A percentile compares a stretch with the other conserved stretches of the same genome.
These are phyloP conservation scores for Aspergillus ustus DNA, from an alignment of 2,329 filamentous ascomycete genomes.

Conservation along the genomic window DNA sequence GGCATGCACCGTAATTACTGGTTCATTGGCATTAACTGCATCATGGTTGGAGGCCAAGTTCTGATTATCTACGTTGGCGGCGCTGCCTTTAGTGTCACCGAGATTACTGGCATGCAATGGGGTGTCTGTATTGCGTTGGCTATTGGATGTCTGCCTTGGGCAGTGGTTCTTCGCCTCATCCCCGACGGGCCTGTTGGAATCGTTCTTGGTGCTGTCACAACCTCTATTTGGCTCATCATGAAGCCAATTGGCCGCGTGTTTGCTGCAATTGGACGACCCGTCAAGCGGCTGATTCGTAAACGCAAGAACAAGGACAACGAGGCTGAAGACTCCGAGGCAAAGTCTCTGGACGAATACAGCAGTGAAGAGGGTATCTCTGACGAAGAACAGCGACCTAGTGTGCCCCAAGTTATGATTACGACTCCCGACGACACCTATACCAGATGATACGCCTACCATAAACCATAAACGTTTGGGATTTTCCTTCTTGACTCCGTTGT, in stretches of 20 bases:
- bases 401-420: slow-evolving; percentile 14
- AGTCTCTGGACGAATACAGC: slow-evolving; percentile 6
- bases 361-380: slow-evolving; percentile 5
- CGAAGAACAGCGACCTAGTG: slow-evolving; percentile 8
- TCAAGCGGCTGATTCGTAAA: slow-evolving; percentile 28
- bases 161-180: slow-evolving; percentile 77
- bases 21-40: slow-evolving; percentile 80
- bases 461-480: not conserved
- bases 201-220: slow-evolving; percentile 55
- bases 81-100: slow-evolving; percentile 74
- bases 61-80: slow-evolving; percentile 90
- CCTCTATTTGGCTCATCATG: slow-evolving; percentile 59
- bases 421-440: slow-evolving; percentile 8
- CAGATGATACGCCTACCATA: not conserved
- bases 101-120: slow-evolving; percentile 78
- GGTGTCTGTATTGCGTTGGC: slow-evolving; percentile 84
- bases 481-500: not conserved
- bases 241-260: slow-evolving; percentile 42
- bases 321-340: not conserved
- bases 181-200: slow-evolving; percentile 67
- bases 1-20: slow-evolving; percentile 83
- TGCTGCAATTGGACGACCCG: slow-evolving; percentile 29
- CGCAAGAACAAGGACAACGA: slow-evolving; percentile 2
- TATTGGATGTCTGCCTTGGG: slow-evolving; percentile 81
- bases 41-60: slow-evolving; percentile 89